phyloP scores from a whole-genome alignment of 2,329 filamentous ascomycete species.

The Pseudogymnoascus sp. region DNA sequence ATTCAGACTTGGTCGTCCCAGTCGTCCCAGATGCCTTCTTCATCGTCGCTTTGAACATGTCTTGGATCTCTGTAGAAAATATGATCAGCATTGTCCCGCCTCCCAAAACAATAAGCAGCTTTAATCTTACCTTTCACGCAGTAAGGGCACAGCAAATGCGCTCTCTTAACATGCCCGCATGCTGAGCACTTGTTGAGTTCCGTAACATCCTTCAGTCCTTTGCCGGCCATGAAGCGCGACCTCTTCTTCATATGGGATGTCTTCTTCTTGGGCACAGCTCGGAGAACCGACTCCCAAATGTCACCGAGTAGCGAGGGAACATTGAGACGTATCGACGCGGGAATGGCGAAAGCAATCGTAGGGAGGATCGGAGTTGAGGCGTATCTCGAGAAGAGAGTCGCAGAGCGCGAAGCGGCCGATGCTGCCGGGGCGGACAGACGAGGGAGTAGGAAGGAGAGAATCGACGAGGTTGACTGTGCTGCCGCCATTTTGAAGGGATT shows the following conservation, averaged over 20 bases:
- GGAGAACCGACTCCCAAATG: slow-evolving; percentile 88
- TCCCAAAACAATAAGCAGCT: background rate
- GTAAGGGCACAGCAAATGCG: slow-evolving; percentile 80
- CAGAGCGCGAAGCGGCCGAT: slow-evolving; percentile 37
- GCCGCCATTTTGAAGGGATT: slow-evolving; percentile 38
- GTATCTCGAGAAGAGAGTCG: slow-evolving; percentile 39
- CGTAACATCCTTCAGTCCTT: slow-evolving; percentile 86
- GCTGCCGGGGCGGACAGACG: slow-evolving; percentile 40
- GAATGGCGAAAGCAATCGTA: slow-evolving; percentile 50
- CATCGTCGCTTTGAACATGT: slow-evolving; percentile 22
- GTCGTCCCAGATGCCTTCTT: slow-evolving; percentile 10
- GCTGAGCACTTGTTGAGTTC: slow-evolving; percentile 80
- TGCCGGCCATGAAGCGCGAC: slow-evolving; percentile 89
- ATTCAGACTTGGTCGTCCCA: slow-evolving; percentile 6
- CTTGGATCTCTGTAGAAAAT: slow-evolving; percentile 25
- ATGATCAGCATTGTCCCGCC: slow-evolving; percentile 12
- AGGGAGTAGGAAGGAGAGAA: slow-evolving; percentile 47
- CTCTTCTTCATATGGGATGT: slow-evolving; percentile 94
- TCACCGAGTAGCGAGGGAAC: slow-evolving; percentile 66
- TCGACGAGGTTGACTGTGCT: slow-evolving; percentile 34
- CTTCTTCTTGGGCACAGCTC: slow-evolving; percentile 97
- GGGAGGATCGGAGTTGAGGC: slow-evolving; percentile 43
- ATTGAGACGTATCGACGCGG: slow-evolving; percentile 50
- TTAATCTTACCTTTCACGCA: slow-evolving; percentile 69
- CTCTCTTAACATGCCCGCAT: slow-evolving; percentile 80